Percentiles rank a stretch among this genome's conserved stretches.
phyloP scores from a whole-genome alignment of 2,329 filamentous ascomycete genomes.

The Dactylellina haptotyla region DNA sequence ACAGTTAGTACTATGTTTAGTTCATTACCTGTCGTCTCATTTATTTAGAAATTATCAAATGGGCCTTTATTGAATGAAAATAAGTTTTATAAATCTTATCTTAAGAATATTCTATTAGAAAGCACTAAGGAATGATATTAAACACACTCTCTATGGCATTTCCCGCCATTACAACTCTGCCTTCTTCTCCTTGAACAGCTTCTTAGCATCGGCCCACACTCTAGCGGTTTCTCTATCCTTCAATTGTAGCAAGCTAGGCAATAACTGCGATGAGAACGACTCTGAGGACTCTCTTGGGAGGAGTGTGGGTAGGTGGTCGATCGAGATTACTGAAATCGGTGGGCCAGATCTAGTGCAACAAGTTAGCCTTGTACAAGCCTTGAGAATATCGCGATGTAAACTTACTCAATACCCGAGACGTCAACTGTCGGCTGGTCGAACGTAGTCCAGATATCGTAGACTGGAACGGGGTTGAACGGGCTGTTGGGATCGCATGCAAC shows the following conservation, averaged over 20 bases:
- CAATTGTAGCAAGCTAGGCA: slow-evolving; percentile 80
- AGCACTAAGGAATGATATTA: too few species aligned
- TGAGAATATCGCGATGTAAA: neutral
- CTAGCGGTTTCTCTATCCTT: slow-evolving; percentile 76
- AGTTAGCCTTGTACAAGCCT: neutral
- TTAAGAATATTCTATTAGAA: too few species aligned
- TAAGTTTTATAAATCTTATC: too few species aligned
- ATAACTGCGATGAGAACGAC: slow-evolving; percentile 79
- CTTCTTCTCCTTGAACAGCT: slow-evolving; percentile 85
- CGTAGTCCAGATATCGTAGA: slow-evolving; percentile 85
- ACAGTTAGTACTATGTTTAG: too few species aligned
- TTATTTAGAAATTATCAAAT: too few species aligned
- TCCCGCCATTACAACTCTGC: slow-evolving; percentile 65
- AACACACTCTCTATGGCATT: neutral
- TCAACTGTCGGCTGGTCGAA: slow-evolving; percentile 86
- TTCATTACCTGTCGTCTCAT: too few species aligned
- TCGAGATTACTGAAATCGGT: slow-evolving; percentile 81
- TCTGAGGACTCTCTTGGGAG: slow-evolving; percentile 88
- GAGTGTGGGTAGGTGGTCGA: slow-evolving; percentile 84
- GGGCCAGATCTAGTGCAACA: slow-evolving; percentile 61
- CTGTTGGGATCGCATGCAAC: slow-evolving; percentile 80
- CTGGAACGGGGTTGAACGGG: slow-evolving; percentile 77
- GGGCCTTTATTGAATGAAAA: too few species aligned
- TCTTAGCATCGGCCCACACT: slow-evolving; percentile 87
- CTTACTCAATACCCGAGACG: slow-evolving; percentile 45